Conservation (phyloP, 352 stramenopile species). For the Globisporangium lucens region DNA sequence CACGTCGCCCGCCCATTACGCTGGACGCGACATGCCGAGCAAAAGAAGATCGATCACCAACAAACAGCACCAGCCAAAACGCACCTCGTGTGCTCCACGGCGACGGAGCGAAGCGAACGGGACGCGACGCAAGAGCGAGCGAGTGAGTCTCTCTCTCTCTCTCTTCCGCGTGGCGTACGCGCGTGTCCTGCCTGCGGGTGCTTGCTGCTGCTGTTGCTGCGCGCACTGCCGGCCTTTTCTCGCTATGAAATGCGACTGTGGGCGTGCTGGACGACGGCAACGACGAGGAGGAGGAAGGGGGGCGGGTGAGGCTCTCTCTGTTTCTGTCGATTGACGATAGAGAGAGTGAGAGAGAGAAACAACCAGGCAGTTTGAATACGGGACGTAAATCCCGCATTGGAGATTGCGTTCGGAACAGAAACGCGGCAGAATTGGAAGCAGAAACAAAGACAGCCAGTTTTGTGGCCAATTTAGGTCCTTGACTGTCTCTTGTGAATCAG, state of each 20-base stretch:
- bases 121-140: neutral
- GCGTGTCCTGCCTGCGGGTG: neutral
- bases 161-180: constrained; percentile 1
- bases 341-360: neutral
- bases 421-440: neutral
- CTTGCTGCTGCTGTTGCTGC: constrained; percentile 3
- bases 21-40: neutral
- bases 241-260: constrained; percentile 4
- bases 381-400: neutral
- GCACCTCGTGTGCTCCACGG: neutral
- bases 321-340: constrained; percentile 6
- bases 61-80: neutral
- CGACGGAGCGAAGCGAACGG: neutral
- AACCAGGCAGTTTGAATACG: neutral
- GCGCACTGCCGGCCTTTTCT: constrained; percentile 15
- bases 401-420: neutral
- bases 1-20: neutral
- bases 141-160: neutral
- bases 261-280: constrained; percentile 2
- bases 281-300: neutral
- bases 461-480: constrained; percentile 4
- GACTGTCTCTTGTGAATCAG: constrained; percentile 12
- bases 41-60: neutral
- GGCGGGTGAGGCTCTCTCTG: neutral
- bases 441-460: constrained; percentile 6